Base-by-base conservation (phyloP, 2,329 filamentous ascomycete genomes). In the Penicillium corylophilum region DNA sequence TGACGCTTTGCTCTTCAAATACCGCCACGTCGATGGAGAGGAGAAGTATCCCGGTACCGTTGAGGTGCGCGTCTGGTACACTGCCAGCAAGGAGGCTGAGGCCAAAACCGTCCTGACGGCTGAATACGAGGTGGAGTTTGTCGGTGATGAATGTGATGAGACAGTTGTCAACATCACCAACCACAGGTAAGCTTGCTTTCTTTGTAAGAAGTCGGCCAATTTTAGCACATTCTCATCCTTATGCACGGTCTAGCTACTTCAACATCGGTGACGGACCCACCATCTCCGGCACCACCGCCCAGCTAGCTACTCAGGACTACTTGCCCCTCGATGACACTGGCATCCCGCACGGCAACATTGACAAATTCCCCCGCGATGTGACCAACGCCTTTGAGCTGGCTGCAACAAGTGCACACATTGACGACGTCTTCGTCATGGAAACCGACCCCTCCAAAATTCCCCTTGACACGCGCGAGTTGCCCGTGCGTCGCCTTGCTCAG, bases 131-230 rank as follows among this genome's bases (percentile, higher is more conserved):
- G 91, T 88, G 18, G 84, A 90, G 71, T 79, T 97, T 42, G 80
- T 90, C 3, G 86, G 82, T 3, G 86, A 83, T 53, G 80, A 88
- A 44, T 87, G 86, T 12, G 85, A 92, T n/a, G 93, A 96, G 79
- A 97, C 93, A 0, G 86, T 86, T 38, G 83, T 97, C 70, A 95
- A 92, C 74, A 82, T 97, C 75, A 97, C 94, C 44, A 99, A 97
- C 76, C 93, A 99, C 77, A 95, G 90, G 88, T 90, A 73, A 61
- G 77, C 70, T 39, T 20, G 8, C 9, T n/a, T 26, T n/a, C n/a
- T n/a, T 10, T n/a, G 10, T 8, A 15, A 12, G 15, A n/a, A 12
- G 35, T 20, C 33, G 18, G 6, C 15, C 4, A 15, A 3, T 26
- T 41, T 20, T 2, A 41, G 15, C 18, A 3, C 39, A 23, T 13